A percentile compares a stretch with the other conserved stretches of the same genome.
phyloP scores from a whole-genome alignment of 495 filamentous ascomycete species.

The Parmelia sp. region DNA sequence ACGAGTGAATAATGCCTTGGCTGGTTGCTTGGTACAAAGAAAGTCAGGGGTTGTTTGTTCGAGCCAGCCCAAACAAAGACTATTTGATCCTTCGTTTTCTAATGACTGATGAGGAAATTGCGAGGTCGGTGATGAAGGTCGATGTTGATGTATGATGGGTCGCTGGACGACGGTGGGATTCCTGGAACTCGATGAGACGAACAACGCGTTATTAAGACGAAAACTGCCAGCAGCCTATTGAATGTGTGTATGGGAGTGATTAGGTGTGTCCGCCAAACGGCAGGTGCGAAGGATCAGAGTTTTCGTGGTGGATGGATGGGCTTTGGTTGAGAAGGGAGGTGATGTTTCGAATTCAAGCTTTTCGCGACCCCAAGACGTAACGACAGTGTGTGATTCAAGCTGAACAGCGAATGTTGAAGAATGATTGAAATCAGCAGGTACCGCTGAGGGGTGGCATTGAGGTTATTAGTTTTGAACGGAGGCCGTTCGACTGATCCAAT shows the following conservation, averaged over 20 bases:
- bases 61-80: not conserved
- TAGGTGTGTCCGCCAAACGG: not conserved
- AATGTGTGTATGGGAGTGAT: not conserved
- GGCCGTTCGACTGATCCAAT: not conserved
- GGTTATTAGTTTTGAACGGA: not conserved
- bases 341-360: conserved; percentile 12
- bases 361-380: conserved; percentile 6
- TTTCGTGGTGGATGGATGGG: not conserved
- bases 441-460: conserved; percentile 8
- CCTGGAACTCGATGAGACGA: not conserved
- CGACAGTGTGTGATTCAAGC: not conserved
- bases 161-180: not conserved
- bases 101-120: not conserved
- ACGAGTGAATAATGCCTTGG: conserved; percentile 5
- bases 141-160: not conserved
- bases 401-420: not conserved
- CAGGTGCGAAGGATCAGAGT: not conserved
- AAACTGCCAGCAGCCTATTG: conserved; percentile 19
- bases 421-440: conserved; percentile 15
- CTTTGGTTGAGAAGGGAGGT: not conserved
- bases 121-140: not conserved
- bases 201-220: not conserved
- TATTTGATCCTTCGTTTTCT: not conserved
- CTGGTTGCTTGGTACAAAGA: conserved; percentile 11
- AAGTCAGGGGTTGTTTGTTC: conserved; percentile 2